Evolutionary conservation across 169 alveolate species (phyloP).

Genomic region (Cryptosporidium ubiquitum): DNA sequence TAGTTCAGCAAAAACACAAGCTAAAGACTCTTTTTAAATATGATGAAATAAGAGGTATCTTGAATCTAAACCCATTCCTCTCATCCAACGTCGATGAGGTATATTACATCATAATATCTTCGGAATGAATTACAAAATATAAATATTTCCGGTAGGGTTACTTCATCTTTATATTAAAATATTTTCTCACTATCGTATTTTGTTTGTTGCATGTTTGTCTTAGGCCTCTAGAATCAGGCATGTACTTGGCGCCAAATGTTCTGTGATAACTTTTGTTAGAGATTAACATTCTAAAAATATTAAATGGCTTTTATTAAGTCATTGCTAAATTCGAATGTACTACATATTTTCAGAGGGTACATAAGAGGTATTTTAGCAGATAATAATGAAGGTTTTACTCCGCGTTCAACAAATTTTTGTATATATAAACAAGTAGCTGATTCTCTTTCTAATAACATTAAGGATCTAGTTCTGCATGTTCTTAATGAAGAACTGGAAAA

Average conservation of each 20-base stretch:
- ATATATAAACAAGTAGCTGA: slow-evolving; percentile 26
- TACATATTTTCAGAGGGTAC: slow-evolving; percentile 50
- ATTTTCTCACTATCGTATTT: background rate
- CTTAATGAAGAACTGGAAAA: slow-evolving; percentile 24
- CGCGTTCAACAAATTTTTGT: slow-evolving; percentile 10
- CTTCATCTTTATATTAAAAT: background rate
- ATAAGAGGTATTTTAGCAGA: slow-evolving; percentile 24
- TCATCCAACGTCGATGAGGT: slow-evolving; percentile 50
- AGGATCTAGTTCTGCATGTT: slow-evolving; percentile 14
- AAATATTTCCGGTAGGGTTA: background rate
- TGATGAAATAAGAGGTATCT: slow-evolving; percentile 48
- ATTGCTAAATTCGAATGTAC: background rate
- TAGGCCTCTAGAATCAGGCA: background rate
- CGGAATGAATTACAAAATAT: background rate
- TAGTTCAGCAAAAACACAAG: slow-evolving; percentile 55
- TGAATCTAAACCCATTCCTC: slow-evolving; percentile 49
- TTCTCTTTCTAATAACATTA: slow-evolving; percentile 15
- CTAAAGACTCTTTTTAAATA: slow-evolving; percentile 23
- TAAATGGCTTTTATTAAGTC: background rate
- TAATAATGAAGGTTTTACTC: background rate
- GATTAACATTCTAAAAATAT: background rate
- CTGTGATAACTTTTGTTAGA: background rate
- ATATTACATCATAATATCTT: slow-evolving; percentile 38
- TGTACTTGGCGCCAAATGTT: background rate
- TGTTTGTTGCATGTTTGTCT: background rate